Evolutionary conservation across 106 monocot species (phyloP).

Genomic region (Alisma plantagoaquatica): DNA sequence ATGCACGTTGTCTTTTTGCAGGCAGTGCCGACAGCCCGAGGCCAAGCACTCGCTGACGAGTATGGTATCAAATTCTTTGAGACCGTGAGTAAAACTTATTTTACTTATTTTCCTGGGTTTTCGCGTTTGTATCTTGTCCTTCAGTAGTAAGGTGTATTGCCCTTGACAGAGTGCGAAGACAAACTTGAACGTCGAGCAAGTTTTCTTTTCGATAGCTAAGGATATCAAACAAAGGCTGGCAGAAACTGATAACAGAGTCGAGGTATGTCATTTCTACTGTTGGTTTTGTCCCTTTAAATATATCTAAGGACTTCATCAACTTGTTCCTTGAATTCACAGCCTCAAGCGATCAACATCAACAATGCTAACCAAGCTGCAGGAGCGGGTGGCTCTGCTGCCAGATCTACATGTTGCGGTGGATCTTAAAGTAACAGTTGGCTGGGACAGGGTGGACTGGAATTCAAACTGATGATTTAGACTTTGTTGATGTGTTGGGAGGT

Average conservation of each 20-base stretch:
- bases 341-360: slow-evolving; percentile 29
- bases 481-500: not conserved
- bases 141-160: too few species aligned
- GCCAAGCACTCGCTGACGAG: slow-evolving; percentile 58
- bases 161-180: slow-evolving; percentile 80
- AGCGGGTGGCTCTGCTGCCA: slow-evolving; percentile 6
- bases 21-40: slow-evolving; percentile 47
- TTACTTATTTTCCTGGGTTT: too few species aligned
- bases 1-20: too few species aligned
- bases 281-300: too few species aligned
- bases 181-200: slow-evolving; percentile 60
- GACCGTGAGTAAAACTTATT: slow-evolving; percentile 54
- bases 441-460: not conserved
- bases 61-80: slow-evolving; percentile 67
- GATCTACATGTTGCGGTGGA: slow-evolving; percentile 34
- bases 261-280: too few species aligned
- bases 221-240: slow-evolving; percentile 61
- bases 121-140: too few species aligned
- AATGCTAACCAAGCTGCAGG: slow-evolving; percentile 20
- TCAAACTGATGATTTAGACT: not conserved
- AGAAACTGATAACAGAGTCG: slow-evolving; percentile 36
- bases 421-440: slow-evolving; percentile 6
- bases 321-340: too few species aligned
- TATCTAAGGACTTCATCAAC: too few species aligned
- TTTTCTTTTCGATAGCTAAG: slow-evolving; percentile 58